Percentiles rank a stretch among this genome's conserved stretches.
Conservation (phyloP, 2,329 filamentous ascomycete species). For the Nannizziopsis barbatae region DNA sequence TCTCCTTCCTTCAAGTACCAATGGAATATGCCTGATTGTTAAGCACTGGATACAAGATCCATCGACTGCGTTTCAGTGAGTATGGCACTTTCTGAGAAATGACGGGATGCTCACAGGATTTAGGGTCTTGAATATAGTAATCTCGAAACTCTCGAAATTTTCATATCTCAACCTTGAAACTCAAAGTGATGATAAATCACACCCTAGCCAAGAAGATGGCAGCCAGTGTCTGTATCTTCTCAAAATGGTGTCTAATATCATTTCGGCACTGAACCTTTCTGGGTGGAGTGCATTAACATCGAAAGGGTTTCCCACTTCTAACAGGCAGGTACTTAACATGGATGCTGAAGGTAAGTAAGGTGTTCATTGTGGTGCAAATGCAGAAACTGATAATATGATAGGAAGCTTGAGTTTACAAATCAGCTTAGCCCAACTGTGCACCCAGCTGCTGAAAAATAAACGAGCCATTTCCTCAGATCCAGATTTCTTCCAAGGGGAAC, state of each 20-base stretch:
- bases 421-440: conserved; percentile 12
- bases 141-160: conserved; percentile 27
- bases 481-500: conserved; percentile 46
- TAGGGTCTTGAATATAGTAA: conserved; percentile 30
- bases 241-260: conserved; percentile 59
- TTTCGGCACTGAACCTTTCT: conserved; percentile 56
- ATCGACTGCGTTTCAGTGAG: conserved; percentile 42
- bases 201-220: conserved; percentile 50
- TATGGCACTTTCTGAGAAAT: conserved; percentile 21
- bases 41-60: conserved; percentile 64
- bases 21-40: conserved; percentile 63
- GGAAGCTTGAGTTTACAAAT: conserved; percentile 21
- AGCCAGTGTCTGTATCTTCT: conserved; percentile 70
- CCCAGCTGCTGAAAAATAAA: conserved; percentile 9
- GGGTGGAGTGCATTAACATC: conserved; percentile 61
- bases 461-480: not conserved
- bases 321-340: conserved; percentile 33
- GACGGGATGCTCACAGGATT: conserved; percentile 7
- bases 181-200: conserved; percentile 33
- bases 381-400: not conserved
- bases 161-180: conserved; percentile 17
- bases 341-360: conserved; percentile 44
- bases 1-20: conserved; percentile 58
- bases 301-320: conserved; percentile 43
- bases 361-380: not conserved